Evolutionary conservation across 768 basidiomycete species (phyloP).

Genomic region (Boletus tylopilopsis): DNA sequence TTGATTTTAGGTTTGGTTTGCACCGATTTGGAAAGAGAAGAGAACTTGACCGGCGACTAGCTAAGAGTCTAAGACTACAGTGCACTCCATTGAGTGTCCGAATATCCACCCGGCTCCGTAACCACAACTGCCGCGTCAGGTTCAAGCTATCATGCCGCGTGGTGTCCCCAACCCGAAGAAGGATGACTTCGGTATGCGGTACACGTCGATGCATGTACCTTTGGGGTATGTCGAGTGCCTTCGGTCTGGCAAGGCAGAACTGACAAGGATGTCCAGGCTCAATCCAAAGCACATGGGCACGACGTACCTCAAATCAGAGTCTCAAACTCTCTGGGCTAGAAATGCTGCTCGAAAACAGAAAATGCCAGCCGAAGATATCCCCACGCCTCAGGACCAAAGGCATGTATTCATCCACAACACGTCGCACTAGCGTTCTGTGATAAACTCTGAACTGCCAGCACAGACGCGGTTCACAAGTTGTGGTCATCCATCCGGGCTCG

Average conservation of each 20-base stretch:
- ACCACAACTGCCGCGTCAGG: neutral
- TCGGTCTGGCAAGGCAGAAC: neutral
- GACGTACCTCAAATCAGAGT: constrained; percentile 73
- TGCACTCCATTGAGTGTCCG: neutral
- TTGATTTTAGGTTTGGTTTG: too few species aligned
- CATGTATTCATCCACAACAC: constrained; percentile 17
- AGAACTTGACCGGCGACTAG: too few species aligned
- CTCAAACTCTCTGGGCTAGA: constrained; percentile 69
- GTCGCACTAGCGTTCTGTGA: constrained; percentile 11
- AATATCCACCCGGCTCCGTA: neutral
- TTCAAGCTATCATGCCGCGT: constrained; percentile 56
- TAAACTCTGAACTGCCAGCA: constrained; percentile 30
- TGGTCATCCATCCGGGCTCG: constrained; percentile 80
- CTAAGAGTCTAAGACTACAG: too few species aligned
- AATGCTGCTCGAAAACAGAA: constrained; percentile 57
- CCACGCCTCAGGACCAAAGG: constrained; percentile 45
- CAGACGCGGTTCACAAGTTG: constrained; percentile 73
- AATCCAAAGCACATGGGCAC: constrained; percentile 81
- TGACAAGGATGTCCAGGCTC: constrained; percentile 40
- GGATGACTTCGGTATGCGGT: constrained; percentile 79
- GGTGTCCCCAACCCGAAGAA: constrained; percentile 77
- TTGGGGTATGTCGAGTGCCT: constrained; percentile 47
- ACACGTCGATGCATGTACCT: constrained; percentile 79
- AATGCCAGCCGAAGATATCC: constrained; percentile 37
- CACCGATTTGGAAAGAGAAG: too few species aligned